These are phyloP conservation scores for Madurella mycetomatis DNA, from an alignment of 2,329 filamentous ascomycete genomes.

Conservation along the genomic window DNA sequence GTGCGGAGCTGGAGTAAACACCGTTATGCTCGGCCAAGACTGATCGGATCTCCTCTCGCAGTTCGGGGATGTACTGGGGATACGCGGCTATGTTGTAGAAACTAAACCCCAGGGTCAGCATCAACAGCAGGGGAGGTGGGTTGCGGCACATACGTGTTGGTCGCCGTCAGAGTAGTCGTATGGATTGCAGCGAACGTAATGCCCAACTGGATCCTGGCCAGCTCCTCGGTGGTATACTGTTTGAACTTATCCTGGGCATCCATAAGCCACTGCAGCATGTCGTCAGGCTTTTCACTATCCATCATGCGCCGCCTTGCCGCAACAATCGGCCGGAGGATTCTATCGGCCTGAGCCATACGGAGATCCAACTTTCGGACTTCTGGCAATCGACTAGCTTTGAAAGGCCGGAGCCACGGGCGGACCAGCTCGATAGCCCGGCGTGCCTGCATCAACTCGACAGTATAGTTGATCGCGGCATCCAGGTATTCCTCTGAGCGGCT, in stretches of 20 bases:
- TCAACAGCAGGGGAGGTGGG: background rate
- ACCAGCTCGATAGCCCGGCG: conserved; percentile 29
- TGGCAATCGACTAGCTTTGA: conserved; percentile 31
- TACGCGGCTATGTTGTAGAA: conserved; percentile 49
- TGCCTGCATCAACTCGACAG: conserved; percentile 38
- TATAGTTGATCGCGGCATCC: conserved; percentile 45
- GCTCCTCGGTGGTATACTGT: conserved; percentile 29
- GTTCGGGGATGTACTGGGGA: conserved; percentile 46
- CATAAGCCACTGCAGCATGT: conserved; percentile 46
- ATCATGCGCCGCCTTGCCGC: conserved; percentile 26
- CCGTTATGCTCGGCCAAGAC: conserved; percentile 34
- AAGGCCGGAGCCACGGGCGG: conserved; percentile 31
- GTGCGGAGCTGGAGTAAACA: conserved; percentile 26
- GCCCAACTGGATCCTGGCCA: conserved; percentile 40
- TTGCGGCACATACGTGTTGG: conserved; percentile 36
- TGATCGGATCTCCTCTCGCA: conserved; percentile 47
- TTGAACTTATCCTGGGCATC: conserved; percentile 35
- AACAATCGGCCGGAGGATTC: conserved; percentile 36
- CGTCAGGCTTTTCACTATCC: conserved; percentile 35
- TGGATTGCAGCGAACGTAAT: conserved; percentile 49
- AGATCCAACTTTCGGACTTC: conserved; percentile 32
- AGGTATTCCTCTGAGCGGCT: conserved; percentile 43
- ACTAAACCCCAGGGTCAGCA: conserved; percentile 20
- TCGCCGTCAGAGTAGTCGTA: conserved; percentile 43
- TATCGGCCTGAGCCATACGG: conserved; percentile 31